Percentiles rank a stretch among this genome's conserved stretches.
phyloP scores from a whole-genome alignment of 2,329 filamentous ascomycete genomes.

The Fusarium begoniae region DNA sequence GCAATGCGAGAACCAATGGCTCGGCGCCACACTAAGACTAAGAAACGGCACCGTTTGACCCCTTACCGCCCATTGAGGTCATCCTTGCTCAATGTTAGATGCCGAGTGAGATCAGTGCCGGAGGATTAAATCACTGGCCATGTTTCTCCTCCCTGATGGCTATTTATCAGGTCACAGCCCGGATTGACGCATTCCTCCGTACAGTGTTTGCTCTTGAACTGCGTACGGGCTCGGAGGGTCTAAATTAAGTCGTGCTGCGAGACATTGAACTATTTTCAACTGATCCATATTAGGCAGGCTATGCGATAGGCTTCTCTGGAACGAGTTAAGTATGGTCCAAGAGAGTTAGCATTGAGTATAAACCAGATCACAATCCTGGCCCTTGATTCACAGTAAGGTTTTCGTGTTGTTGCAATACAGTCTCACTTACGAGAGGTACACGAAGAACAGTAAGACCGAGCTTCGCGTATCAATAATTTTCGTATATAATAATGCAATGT shows the following conservation, averaged over 20 bases:
- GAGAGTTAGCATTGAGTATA: not conserved
- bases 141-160: not conserved
- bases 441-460: not conserved
- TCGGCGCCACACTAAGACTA: conserved; percentile 23
- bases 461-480: conserved; percentile 7
- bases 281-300: conserved; percentile 17
- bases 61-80: conserved; percentile 15
- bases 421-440: not conserved
- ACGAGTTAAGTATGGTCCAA: not conserved
- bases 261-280: not conserved
- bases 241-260: conserved; percentile 5
- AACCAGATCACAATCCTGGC: not conserved
- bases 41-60: conserved; percentile 19
- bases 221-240: not conserved
- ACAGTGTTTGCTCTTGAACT: conserved; percentile 20
- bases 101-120: not conserved
- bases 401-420: not conserved
- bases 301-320: conserved; percentile 2
- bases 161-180: conserved; percentile 11
- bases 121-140: conserved; percentile 15
- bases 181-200: conserved; percentile 24
- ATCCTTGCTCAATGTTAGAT: not conserved
- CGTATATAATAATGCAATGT: conserved; percentile 11
- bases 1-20: conserved; percentile 28
- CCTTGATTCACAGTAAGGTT: not conserved